A percentile compares a stretch with the other conserved stretches of the same genome.
Conservation (phyloP, 164 flowering plant genomes). For the Vitis amurensis region DNA sequence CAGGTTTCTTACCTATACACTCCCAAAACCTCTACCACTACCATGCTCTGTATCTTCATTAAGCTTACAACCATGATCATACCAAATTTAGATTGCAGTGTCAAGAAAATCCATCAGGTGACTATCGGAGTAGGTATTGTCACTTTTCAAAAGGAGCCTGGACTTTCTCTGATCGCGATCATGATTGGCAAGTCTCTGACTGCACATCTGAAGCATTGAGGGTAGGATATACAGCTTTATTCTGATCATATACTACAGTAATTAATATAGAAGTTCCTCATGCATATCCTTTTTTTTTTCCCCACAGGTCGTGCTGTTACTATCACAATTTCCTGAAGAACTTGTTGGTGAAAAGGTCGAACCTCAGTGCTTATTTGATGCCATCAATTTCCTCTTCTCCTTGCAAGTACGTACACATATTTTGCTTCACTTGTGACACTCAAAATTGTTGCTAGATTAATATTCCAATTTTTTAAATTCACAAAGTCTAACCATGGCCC, state of each 20-base stretch:
- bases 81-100: constrained; percentile 20
- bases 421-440: no score
- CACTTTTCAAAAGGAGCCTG: constrained; percentile 64
- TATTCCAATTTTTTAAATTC: no score
- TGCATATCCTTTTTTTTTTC: background rate
- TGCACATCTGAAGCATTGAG: constrained; percentile 62
- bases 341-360: background rate
- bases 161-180: constrained; percentile 65
- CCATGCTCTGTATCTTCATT: no score
- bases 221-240: constrained; percentile 21
- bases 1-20: constrained; percentile 19
- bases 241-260: background rate
- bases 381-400: constrained; percentile 50
- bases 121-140: constrained; percentile 47
- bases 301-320: constrained; percentile 40
- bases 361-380: constrained; percentile 33
- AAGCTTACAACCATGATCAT: no score
- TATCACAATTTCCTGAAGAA: constrained; percentile 35
- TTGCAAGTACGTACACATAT: constrained; percentile 33
- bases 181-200: constrained; percentile 72
- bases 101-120: constrained; percentile 51
- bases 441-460: no score
- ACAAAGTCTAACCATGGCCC: no score
- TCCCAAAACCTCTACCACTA: background rate
- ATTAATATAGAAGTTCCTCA: no score